These are phyloP conservation scores for Tolypocladium album DNA, from an alignment of 2,329 filamentous ascomycete species.

Conservation along the genomic window DNA sequence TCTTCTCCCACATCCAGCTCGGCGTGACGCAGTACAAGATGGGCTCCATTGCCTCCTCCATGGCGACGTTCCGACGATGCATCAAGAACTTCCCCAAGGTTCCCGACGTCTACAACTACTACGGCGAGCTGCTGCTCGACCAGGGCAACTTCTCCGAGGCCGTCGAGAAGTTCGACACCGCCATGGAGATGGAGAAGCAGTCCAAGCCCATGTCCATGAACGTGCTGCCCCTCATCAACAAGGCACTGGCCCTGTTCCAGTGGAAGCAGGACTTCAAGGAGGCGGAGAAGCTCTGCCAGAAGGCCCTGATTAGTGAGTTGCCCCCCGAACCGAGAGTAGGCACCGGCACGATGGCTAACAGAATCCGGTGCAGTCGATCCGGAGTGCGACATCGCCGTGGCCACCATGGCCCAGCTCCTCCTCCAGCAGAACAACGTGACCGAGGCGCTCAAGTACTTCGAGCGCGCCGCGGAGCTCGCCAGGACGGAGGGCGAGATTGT, in stretches of 20 bases:
- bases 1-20: conserved; percentile 98
- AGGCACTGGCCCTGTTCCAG: conserved; percentile 92
- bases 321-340: conserved; percentile 3
- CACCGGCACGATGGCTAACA: conserved; percentile 20
- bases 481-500: conserved; percentile 92
- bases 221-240: conserved; percentile 95
- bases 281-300: conserved; percentile 93
- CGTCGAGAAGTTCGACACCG: conserved; percentile 94
- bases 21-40: conserved; percentile 99
- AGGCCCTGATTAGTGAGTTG: conserved; percentile 84
- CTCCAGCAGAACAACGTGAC: conserved; percentile 96
- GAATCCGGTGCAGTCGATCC: conserved; percentile 62
- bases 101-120: conserved; percentile 99
- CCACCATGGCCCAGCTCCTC: conserved; percentile 95
- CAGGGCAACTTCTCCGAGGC: conserved; percentile 93
- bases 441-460: conserved; percentile 92
- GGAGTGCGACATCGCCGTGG: conserved; percentile 96
- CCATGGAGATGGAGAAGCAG: conserved; percentile 97
- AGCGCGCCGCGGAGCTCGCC: conserved; percentile 87
- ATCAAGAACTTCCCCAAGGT: conserved; percentile 98
- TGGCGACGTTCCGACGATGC: conserved; percentile 94
- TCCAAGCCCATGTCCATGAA: conserved; percentile 94
- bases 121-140: conserved; percentile 91
- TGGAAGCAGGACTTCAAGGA: conserved; percentile 96
- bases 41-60: conserved; percentile 93